A percentile compares a stretch with the other conserved stretches of the same genome.
Conservation (phyloP, 2,329 filamentous ascomycete species). For the Eutypa lata region DNA sequence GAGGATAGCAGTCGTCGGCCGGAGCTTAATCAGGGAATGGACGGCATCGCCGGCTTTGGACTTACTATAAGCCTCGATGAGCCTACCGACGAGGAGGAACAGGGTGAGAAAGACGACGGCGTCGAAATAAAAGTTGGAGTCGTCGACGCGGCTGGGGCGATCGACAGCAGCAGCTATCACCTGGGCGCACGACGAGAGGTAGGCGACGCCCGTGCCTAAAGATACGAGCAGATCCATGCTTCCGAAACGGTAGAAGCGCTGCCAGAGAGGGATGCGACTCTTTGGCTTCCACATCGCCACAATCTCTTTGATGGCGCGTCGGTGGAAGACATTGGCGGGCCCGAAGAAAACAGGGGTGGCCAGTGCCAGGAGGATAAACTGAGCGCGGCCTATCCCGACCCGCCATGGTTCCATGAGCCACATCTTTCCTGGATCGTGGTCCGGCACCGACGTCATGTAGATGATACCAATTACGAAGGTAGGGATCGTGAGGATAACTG, state of each 20-base stretch:
- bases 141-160: conserved; percentile 35
- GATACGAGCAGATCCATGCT: conserved; percentile 97
- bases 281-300: conserved; percentile 71
- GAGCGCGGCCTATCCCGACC: conserved; percentile 70
- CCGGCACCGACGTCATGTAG: conserved; percentile 78
- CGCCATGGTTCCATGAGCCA: conserved; percentile 70
- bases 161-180: conserved; percentile 62
- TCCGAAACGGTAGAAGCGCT: conserved; percentile 86
- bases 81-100: conserved; percentile 73
- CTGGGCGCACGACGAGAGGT: conserved; percentile 76
- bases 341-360: conserved; percentile 86
- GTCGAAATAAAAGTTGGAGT: conserved; percentile 75
- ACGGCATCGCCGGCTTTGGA: conserved; percentile 86
- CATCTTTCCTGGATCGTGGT: conserved; percentile 52
- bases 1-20: conserved; percentile 73
- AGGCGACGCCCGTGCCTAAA: conserved; percentile 82
- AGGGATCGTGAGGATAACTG: conserved; percentile 69
- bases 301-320: conserved; percentile 75
- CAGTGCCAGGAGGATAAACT: conserved; percentile 77
- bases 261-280: conserved; percentile 68
- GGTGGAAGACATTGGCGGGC: conserved; percentile 81
- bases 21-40: conserved; percentile 71
- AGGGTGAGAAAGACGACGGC: conserved; percentile 89
- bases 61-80: conserved; percentile 87
- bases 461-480: conserved; percentile 86